Evolutionary conservation across 2,329 filamentous ascomycete genomes (phyloP).

Genomic region (Penicillium occitanis): DNA sequence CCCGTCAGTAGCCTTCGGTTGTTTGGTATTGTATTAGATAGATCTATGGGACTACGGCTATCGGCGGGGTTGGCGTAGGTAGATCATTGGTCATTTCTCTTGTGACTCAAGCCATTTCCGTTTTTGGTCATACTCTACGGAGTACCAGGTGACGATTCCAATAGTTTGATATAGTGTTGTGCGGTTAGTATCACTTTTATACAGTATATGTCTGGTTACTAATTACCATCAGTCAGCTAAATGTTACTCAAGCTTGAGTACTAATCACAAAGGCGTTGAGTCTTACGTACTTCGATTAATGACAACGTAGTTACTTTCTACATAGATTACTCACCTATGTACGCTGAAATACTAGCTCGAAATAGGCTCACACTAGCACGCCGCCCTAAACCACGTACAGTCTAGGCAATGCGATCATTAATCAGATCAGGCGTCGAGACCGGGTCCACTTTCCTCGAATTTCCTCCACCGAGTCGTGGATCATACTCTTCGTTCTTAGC

Average conservation of each 20-base stretch:
- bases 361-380: background rate
- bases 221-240: background rate
- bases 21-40: background rate
- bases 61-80: background rate
- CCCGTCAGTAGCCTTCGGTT: background rate
- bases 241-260: background rate
- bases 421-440: slow-evolving; percentile 14
- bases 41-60: background rate
- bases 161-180: background rate
- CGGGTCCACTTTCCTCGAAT: slow-evolving; percentile 13
- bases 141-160: slow-evolving; percentile 8
- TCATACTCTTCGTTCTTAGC: background rate
- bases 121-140: slow-evolving; percentile 1
- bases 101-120: slow-evolving; percentile 11
- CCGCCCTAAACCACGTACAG: background rate
- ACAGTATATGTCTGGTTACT: background rate
- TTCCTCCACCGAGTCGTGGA: background rate
- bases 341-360: background rate
- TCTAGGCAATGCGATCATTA: background rate
- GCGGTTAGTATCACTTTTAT: background rate
- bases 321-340: background rate
- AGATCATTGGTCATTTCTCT: slow-evolving; percentile 8
- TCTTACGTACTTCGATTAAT: background rate
- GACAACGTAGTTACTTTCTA: background rate
- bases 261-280: background rate